Base-by-base conservation (phyloP, 257 asterid genomes). In the Lycium barbarum region DNA sequence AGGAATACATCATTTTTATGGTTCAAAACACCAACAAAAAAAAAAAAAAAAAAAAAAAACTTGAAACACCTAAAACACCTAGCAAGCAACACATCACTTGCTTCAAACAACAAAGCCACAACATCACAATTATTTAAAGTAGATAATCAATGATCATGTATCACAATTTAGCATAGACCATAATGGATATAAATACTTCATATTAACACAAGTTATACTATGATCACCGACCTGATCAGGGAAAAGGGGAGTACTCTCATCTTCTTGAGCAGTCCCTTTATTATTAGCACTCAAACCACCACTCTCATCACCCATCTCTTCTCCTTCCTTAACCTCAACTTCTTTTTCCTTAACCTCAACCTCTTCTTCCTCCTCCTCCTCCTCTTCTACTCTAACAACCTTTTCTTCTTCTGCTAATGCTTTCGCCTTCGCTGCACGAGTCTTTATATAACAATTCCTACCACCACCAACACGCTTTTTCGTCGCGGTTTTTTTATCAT, bases 241-340 rank as follows among this genome's bases (percentile, higher is more conserved):
- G 35, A 90, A 88, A 2, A 87, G 80, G 6, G 87, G n/a, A 67
- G 80, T 80, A 3, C 26, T 36, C 13, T 80, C 89, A 55, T 88
- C 91, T 18, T 88, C 91, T 62, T 87, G 88, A 43, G 58, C 92
- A 9, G 87, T 86, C 45, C 40, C 89, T 83, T 86, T 86, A 59
- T 84, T 88, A 79, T 90, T 88, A 73, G 88, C 92, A 88, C 92
- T 90, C 86, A 87, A 70, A 0, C 90, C 90, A 36, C 90, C 91
- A 83, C 91, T 90, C 65, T 78, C 86, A 59, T 90, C 92, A 78
- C 81, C 91, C 92, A 90, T 90, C 54, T 84, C 58, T 55, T 54
- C 40, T 72, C 88, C 38, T 54, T 1, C 79, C 82, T 73, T 67
- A 12, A 9, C 84, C 79, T 40, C 17, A 15, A 55, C 62, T 70